Evolutionary conservation across 2,329 filamentous ascomycete genomes (phyloP), one percentile per base, ranked within the genome.

Genomic region (Coniella lustricola): DNA sequence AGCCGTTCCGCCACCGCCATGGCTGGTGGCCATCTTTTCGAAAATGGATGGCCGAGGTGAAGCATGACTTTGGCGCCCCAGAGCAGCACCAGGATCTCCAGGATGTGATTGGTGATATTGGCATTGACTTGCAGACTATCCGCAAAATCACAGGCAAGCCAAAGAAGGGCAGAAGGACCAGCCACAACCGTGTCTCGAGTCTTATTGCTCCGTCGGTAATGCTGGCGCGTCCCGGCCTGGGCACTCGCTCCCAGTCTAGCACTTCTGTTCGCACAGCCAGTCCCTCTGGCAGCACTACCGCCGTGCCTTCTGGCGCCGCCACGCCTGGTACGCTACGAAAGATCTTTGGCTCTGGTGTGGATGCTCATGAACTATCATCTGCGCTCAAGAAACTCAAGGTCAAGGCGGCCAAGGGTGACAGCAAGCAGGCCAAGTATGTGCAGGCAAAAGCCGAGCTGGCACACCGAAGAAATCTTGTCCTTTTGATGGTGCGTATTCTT

Each of bases 101-200:
- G 13, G 35, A 52, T 32, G 10, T 54, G 7, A 54, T 54, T 9
- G 50, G 50, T 12, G 52, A 52, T 18, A 48, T 49, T 2, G 52
- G 52, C 7, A 52, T 54, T 22, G 52, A 54, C 16, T 20, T 50
- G 8, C 43, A 41, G 12, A 50, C 44, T 13, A 46, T 54, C 20
- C 36, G 36, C n/a, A 52, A 39, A 20, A 29, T 52, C 18, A 48
- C 38, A 7, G 40, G 40, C 7, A 17, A 25, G 17, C 40, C 40
- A n/a, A 42, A 42, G 25, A 48, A 50, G 18, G 38, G 48, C 8
- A 35, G n/a, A 31, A 48, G 32, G 38, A 7, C 16, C 2, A 41
- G 33, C 40, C 31, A 53, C 33, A 34, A 21, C 36, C 35, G 44
- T 17, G 14, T 50, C 47, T 41, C 48, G 9, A 41, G 47, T 33